Percentiles rank a stretch among this genome's conserved stretches.
Conservation (phyloP, 2,329 filamentous ascomycete genomes). For the Tolypocladium tundrense region DNA sequence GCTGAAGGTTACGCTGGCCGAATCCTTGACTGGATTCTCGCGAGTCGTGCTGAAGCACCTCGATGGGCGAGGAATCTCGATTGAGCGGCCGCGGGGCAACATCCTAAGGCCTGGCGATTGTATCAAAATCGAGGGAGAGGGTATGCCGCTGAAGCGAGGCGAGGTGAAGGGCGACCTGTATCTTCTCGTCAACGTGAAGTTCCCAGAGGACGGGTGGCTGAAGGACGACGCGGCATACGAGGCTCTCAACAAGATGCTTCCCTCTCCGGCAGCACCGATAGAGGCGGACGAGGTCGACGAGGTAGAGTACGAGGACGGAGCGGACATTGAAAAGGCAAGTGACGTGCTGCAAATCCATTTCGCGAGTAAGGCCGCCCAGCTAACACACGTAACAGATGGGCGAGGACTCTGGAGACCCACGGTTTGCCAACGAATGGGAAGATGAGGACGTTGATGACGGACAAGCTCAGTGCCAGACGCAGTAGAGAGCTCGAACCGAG, state of each 20-base stretch:
- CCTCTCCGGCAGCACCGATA: slow-evolving; percentile 50
- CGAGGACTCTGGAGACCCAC: slow-evolving; percentile 57
- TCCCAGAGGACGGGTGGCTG: slow-evolving; percentile 81
- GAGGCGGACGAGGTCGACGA: slow-evolving; percentile 72
- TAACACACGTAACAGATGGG: slow-evolving; percentile 48
- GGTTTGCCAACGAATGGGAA: slow-evolving; percentile 57
- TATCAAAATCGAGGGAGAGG: slow-evolving; percentile 78
- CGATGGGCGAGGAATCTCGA: slow-evolving; percentile 79
- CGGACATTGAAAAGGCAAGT: slow-evolving; percentile 66
- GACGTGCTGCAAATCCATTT: background rate
- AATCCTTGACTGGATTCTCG: slow-evolving; percentile 82
- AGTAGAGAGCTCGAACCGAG: slow-evolving; percentile 35
- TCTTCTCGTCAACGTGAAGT: slow-evolving; percentile 73
- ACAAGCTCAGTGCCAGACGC: slow-evolving; percentile 61
- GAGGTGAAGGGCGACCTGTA: slow-evolving; percentile 82
- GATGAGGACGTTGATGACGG: slow-evolving; percentile 60
- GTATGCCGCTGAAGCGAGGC: slow-evolving; percentile 86
- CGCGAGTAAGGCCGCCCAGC: background rate
- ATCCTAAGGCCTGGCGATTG: slow-evolving; percentile 75
- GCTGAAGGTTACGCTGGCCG: slow-evolving; percentile 68
- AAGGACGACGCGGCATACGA: slow-evolving; percentile 60
- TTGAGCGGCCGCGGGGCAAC: slow-evolving; percentile 71
- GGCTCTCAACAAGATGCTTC: slow-evolving; percentile 65
- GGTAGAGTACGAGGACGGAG: slow-evolving; percentile 75
- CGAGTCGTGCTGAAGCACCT: slow-evolving; percentile 85